phyloP scores from a whole-genome alignment of 2,329 filamentous ascomycete species.

The Sordariomycetes sp. region DNA sequence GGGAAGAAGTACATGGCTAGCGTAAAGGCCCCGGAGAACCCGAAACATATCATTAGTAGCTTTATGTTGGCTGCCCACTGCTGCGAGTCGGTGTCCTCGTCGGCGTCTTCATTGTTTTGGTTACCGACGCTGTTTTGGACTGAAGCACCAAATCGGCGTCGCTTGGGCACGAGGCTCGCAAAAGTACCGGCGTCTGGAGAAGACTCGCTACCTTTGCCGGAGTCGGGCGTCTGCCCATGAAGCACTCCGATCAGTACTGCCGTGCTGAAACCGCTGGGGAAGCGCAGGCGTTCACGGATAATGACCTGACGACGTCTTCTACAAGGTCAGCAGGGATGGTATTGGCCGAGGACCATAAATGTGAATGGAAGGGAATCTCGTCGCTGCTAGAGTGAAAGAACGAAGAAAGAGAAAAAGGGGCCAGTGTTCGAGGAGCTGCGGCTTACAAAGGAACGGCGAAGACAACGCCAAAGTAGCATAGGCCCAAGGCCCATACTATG shows the following conservation, averaged over 20 bases:
- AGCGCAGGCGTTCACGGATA: constrained; percentile 80
- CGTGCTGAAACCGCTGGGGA: constrained; percentile 90
- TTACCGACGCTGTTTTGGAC: constrained; percentile 12
- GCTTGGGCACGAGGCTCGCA: constrained; percentile 24
- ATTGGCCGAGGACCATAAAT: not conserved
- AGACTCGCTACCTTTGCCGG: not conserved
- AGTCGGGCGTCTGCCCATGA: constrained; percentile 42
- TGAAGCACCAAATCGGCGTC: constrained; percentile 10
- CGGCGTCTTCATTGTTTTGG: constrained; percentile 14
- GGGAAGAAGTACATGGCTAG: constrained; percentile 85
- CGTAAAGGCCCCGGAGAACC: constrained; percentile 53
- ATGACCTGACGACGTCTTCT: constrained; percentile 70
- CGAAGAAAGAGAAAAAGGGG: not conserved
- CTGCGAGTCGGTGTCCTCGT: constrained; percentile 14
- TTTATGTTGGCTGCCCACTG: constrained; percentile 33
- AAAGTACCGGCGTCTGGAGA: constrained; percentile 17
- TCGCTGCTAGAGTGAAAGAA: not conserved
- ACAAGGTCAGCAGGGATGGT: not conserved
- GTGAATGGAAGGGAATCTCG: not conserved
- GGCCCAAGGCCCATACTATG: constrained; percentile 79
- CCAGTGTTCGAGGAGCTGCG: not conserved
- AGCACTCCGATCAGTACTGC: constrained; percentile 85
- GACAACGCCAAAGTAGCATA: constrained; percentile 93
- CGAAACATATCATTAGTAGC: constrained; percentile 42
- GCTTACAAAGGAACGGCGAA: constrained; percentile 77